These are phyloP conservation scores for Chlamydomonas sp. DNA, from an alignment of 139 green algal genomes.

Conservation along the genomic window DNA sequence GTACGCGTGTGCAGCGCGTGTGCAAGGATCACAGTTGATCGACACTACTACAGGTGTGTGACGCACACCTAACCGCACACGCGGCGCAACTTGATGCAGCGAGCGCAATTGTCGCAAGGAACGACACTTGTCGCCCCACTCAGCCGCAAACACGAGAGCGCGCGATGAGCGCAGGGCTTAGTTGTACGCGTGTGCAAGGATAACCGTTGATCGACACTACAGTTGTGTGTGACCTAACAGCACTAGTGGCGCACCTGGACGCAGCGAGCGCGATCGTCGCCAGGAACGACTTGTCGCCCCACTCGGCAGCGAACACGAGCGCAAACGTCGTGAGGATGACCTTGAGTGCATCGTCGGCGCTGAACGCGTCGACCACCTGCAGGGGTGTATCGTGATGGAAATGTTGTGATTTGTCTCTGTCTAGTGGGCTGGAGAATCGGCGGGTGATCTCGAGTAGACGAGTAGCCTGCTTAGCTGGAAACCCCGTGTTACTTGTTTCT, in stretches of 20 bases:
- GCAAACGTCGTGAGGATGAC: constrained; percentile 78
- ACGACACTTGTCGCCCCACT: constrained; percentile 99
- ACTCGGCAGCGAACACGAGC: constrained; percentile 96
- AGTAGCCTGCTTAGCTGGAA: too few species aligned
- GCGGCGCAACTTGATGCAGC: too few species aligned
- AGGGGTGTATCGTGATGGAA: too few species aligned
- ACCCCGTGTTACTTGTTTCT: too few species aligned
- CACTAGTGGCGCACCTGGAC: constrained; percentile 53
- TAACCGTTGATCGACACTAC: too few species aligned
- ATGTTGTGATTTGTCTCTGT: constrained; percentile 3
- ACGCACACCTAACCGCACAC: too few species aligned
- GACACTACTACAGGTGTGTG: not conserved
- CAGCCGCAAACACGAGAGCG: constrained; percentile 92
- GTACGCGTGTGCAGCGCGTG: not conserved
- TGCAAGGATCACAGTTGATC: too few species aligned
- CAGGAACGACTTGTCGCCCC: constrained; percentile 98
- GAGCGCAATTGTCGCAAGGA: constrained; percentile 96
- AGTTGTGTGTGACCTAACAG: constrained; percentile 17
- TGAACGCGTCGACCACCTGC: constrained; percentile 3
- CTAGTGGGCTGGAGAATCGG: constrained; percentile 13
- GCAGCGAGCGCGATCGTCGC: constrained; percentile 93
- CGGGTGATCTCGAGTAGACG: too few species aligned
- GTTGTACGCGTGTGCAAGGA: too few species aligned
- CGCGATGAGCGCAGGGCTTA: constrained; percentile 77
- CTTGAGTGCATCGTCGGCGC: constrained; percentile 14